phyloP scores from a whole-genome alignment of 1,284 basidiomycete species.

The Cutaneotrichosporon cutaneum region DNA sequence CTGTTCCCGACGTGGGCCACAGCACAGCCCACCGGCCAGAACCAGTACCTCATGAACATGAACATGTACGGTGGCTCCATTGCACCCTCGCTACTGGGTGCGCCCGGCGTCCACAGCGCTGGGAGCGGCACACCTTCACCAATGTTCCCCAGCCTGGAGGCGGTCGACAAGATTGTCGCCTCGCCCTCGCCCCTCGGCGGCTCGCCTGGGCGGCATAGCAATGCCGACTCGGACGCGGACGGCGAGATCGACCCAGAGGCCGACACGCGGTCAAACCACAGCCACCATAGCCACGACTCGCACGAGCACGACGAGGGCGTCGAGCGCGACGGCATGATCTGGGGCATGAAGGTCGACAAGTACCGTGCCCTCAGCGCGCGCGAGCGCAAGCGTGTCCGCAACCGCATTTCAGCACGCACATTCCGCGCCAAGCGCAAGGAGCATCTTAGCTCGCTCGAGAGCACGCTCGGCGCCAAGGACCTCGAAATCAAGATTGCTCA shows the following conservation, averaged over 20 bases:
- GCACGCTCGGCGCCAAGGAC: conserved; percentile 44
- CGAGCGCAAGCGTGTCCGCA: conserved; percentile 52
- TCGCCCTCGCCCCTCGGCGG: conserved; percentile 25
- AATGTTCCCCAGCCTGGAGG: conserved; percentile 33
- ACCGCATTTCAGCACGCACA: conserved; percentile 52
- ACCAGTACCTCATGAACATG: conserved; percentile 19
- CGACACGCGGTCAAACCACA: conserved; percentile 18
- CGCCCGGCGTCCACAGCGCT: not conserved
- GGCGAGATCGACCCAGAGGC: conserved; percentile 33
- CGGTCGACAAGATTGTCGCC: conserved; percentile 35
- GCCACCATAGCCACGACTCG: conserved; percentile 30
- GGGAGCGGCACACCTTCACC: conserved; percentile 8
- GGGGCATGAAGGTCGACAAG: conserved; percentile 53
- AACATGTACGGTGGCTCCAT: conserved; percentile 29
- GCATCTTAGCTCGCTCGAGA: conserved; percentile 47
- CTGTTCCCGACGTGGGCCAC: conserved; percentile 27
- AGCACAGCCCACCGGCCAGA: conserved; percentile 7
- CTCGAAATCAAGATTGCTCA: conserved; percentile 44
- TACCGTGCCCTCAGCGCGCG: conserved; percentile 48
- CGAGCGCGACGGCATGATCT: conserved; percentile 54
- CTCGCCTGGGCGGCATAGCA: not conserved
- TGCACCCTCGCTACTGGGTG: conserved; percentile 36
- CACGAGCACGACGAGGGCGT: conserved; percentile 50
- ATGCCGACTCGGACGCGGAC: conserved; percentile 31
- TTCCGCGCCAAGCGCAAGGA: conserved; percentile 53